Evolutionary conservation across 371 early-diverging fungal species (phyloP), one percentile per base, ranked within the genome.

Genomic region (Batkoa obscura): DNA sequence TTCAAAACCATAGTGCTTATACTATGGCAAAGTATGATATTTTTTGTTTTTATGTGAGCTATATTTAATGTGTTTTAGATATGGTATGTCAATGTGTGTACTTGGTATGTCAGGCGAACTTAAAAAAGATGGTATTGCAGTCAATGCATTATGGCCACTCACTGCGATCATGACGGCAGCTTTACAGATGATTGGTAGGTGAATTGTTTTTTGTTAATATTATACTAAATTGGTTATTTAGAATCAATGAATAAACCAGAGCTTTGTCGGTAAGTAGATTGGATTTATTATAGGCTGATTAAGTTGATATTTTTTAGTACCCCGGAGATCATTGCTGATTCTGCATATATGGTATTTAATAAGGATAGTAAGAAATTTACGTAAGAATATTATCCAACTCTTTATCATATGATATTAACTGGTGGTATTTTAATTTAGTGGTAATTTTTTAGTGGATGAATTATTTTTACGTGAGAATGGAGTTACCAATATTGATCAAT

Each of bases 271-370:
- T n/a, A n/a, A n/a, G n/a, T n/a, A n/a, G n/a, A n/a, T n/a, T n/a
- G n/a, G n/a, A n/a, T n/a, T 32, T 32, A 50, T 12, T 30, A 32
- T 30, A 50, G 12, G 50, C 34, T 4, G 10, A 3, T 10, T 30
- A 31, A 47, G 15, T 47, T 32, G 3, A 2, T 12, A 35, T 35
- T 50, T 50, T 2, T 10, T 53, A 59, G 73, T 34, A 73, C 64
- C 17, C 71, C 84, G 3, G 83, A 78, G 43, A 86, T 88, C 58
- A 84, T 88, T 80, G 80, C 87, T 2, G 89, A 88, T 64, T 83
- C 88, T 0, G 89, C 89, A 12, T 69, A 75, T 50, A 53, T 68
- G 49, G 67, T 88, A 13, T 67, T 82, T 10, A 58, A 56, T 53
- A 77, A 81, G 65, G 65, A 72, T 35, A 54, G 68, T 35, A 49